A percentile compares a stretch with the other conserved stretches of the same genome.
Conservation (phyloP, 2,329 filamentous ascomycete species). For the Trichothecium roseum region DNA sequence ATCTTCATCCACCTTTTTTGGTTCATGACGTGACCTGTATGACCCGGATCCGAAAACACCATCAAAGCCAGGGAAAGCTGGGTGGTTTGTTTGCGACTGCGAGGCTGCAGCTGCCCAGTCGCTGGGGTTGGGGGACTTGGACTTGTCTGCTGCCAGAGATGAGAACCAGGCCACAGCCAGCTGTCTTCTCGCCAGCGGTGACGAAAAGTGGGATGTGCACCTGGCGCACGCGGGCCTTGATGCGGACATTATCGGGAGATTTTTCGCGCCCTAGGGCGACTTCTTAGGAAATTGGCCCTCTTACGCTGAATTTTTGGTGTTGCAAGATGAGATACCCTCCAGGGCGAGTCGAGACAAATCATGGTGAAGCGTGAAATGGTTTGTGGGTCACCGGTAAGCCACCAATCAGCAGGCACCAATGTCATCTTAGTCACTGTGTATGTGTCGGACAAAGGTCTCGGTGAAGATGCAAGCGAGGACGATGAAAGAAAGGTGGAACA, state of each 20-base stretch:
- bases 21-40: not conserved
- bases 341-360: not conserved
- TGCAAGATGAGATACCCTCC: not conserved
- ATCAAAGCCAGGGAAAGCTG: not conserved
- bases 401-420: too few species aligned
- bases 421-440: too few species aligned
- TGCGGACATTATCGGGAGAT: slow-evolving; percentile 20
- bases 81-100: not conserved
- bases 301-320: not conserved
- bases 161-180: too few species aligned
- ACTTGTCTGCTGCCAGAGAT: not conserved
- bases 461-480: too few species aligned
- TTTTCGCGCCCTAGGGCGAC: too few species aligned
- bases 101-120: not conserved
- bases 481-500: too few species aligned
- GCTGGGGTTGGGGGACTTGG: not conserved
- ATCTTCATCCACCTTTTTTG: not conserved
- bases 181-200: too few species aligned
- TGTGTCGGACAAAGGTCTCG: too few species aligned
- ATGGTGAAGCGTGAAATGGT: too few species aligned
- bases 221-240: slow-evolving; percentile 23
- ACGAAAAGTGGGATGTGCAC: slow-evolving; percentile 16
- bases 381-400: too few species aligned
- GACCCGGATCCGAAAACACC: not conserved
- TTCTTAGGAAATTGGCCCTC: too few species aligned